Base-by-base conservation (phyloP, 2,329 filamentous ascomycete genomes). In the Coleophoma cylindrospora region DNA sequence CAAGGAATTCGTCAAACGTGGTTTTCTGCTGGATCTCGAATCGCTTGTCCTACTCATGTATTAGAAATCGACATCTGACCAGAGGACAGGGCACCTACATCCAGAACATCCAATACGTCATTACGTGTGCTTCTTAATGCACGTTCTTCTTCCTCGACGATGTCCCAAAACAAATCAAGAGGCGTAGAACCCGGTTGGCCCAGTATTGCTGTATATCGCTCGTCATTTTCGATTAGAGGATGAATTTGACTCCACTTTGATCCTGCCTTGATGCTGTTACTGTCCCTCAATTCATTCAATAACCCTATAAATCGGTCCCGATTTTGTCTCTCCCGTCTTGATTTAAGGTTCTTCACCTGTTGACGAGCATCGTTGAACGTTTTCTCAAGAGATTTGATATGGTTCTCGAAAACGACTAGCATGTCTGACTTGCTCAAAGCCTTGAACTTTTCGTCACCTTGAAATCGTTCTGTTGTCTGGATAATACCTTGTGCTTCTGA, bases 91-190 rank as follows among this genome's bases (percentile, higher is more conserved):
- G 19, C 13, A 73, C 84, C 75, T 69, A 94, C 89, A 76, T 95
- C 89, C 59, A 96, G 77, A 58, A 94, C 89, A 70, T 96, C 91
- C 57, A 94, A 74, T 37, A 95, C 87, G 64, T 91, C 84, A 64
- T 94, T 95, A 54, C 89, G 80, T 45, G 86, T 85, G 45, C 82
- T 84, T 54, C 91, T 86, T 44, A 96, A 74, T n/a, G 86, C 84
- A 51, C 88, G 83, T 64, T 99, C 92, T 67, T 97, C 91, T 66
- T 96, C 91, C 66, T 97, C 94, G 22, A 97, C 79, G 44, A 91
- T 75, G 66, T 99, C 94, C 90, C 92, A 96, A 73, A 99, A 97
- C 7, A 99, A 75, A 62, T 97, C 91, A 57, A 96, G 78, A 13
- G 94, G 89, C 4, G 83, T 87, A 4, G 91, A 96, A 50, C 92